Evolutionary conservation across 2,329 filamentous ascomycete genomes (phyloP), one percentile per base, ranked within the genome.

Genomic region (Ceratocystis diversiconidia): DNA sequence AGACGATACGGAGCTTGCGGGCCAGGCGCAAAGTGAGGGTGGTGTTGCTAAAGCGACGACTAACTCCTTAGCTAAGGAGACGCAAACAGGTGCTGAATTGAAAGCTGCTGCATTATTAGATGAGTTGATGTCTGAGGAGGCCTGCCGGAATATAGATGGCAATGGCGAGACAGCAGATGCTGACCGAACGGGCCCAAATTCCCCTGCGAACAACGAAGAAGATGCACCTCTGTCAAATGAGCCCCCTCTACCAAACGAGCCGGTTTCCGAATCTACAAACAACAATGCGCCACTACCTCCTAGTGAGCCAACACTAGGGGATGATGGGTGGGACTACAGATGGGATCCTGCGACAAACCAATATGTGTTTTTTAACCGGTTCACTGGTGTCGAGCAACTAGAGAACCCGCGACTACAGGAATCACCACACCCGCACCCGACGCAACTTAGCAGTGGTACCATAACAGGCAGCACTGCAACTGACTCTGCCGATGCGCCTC

Each of bases 351-450:
- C 74, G 63, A 80, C 82, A 1, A 81, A 86, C 69, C 81, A 84
- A 3, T 95, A 85, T 77, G 95, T 90, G 76, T 96, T 95, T 76
- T 85, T 86, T 79, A 96, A 95, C 73, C 85, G 86, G 70, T 86
- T 88, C 73, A 94, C 89, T 3, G 81, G 83, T 44, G 77, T 82
- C 67, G 85, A 85, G 64, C 90, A 94, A 72, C 94, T 90, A 87
- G 88, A 92, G 44, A 96, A 96, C 71, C 91, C 91, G 5, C 87
- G 91, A 62, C 78, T 92, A 3, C 81, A 86, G 4, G 76, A 44
- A 30, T 12, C 36, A n/a, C 5, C 36, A 41, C 36, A 41, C 36
- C 36, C 36, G 36, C 41, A 5, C 36, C 22, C 17, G 7, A 41
- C 60, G 15, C 36, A 62, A 4, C 50, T 43, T 43, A 28, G 36